A percentile compares a stretch with the other conserved stretches of the same genome.
Evolutionary conservation across 257 asterid species (phyloP).

Genomic region (Solanum sitiens): DNA sequence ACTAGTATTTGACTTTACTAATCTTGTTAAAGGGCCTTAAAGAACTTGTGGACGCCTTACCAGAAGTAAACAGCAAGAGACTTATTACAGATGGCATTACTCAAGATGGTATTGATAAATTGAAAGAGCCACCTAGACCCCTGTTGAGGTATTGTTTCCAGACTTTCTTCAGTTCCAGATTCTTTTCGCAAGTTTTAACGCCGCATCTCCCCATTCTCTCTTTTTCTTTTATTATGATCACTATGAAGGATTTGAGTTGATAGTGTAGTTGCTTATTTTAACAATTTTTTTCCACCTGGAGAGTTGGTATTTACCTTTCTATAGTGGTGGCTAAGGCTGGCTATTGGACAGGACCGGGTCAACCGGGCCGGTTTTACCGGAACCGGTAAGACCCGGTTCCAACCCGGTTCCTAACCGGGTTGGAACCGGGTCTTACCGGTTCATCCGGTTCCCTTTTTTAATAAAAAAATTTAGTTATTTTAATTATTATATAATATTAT

Average conservation of each 20-base stretch:
- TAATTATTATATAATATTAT: too few relatives aligned
- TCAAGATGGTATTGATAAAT: constrained; percentile 23
- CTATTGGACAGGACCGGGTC: too few relatives aligned
- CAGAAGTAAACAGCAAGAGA: constrained; percentile 7
- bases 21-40: constrained; percentile 52
- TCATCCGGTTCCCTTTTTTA: too few relatives aligned
- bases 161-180: background rate
- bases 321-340: too few relatives aligned
- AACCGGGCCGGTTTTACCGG: too few relatives aligned
- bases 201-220: background rate
- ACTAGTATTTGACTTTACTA: background rate
- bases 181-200: background rate
- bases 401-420: too few relatives aligned
- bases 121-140: constrained; percentile 10
- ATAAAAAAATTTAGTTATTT: too few relatives aligned
- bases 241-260: background rate
- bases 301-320: background rate
- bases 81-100: constrained; percentile 29
- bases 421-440: too few relatives aligned
- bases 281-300: too few relatives aligned
- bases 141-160: constrained; percentile 25
- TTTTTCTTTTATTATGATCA: background rate
- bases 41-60: constrained; percentile 34
- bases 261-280: background rate
- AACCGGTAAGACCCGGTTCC: too few relatives aligned